These are phyloP conservation scores for Euphorbia peplus DNA, from an alignment of 345 rosid species.

Conservation along the genomic window DNA sequence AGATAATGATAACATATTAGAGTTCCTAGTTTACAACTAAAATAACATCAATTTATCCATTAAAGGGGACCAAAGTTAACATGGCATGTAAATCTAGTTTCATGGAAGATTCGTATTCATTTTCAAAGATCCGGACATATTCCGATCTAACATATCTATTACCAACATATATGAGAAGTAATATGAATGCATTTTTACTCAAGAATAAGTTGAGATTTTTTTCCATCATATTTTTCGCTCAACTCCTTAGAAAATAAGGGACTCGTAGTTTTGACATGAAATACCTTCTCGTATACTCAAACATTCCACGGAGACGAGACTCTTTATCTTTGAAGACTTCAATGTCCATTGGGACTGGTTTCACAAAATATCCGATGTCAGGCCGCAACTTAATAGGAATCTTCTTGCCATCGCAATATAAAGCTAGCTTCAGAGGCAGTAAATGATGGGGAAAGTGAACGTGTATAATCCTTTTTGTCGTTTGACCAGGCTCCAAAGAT, in stretches of 20 bases:
- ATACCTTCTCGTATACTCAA: constrained; percentile 78
- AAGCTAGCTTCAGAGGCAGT: constrained; percentile 68
- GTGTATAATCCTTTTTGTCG: constrained; percentile 50
- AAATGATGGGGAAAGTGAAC: constrained; percentile 91
- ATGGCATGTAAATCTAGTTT: not conserved
- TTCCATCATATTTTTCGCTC: not conserved
- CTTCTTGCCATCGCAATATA: constrained; percentile 52
- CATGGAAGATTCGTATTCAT: not conserved
- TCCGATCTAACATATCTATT: not conserved
- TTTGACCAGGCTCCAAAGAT: constrained; percentile 66
- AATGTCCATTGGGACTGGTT: constrained; percentile 63
- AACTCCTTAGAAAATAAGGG: constrained; percentile 1
- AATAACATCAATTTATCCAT: not conserved
- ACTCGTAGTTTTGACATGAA: constrained; percentile 10
- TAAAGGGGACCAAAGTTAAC: not conserved
- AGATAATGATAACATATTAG: not conserved
- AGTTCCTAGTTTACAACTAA: not conserved
- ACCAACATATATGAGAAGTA: not conserved
- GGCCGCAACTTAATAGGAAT: constrained; percentile 82
- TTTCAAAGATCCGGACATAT: not conserved
- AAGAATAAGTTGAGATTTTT: not conserved
- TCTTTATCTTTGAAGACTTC: constrained; percentile 54
- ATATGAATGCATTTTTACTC: not conserved
- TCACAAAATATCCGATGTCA: constrained; percentile 93
- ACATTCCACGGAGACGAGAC: constrained; percentile 85